phyloP scores from a whole-genome alignment of 495 filamentous ascomycete species.

The Neurospora sp. region DNA sequence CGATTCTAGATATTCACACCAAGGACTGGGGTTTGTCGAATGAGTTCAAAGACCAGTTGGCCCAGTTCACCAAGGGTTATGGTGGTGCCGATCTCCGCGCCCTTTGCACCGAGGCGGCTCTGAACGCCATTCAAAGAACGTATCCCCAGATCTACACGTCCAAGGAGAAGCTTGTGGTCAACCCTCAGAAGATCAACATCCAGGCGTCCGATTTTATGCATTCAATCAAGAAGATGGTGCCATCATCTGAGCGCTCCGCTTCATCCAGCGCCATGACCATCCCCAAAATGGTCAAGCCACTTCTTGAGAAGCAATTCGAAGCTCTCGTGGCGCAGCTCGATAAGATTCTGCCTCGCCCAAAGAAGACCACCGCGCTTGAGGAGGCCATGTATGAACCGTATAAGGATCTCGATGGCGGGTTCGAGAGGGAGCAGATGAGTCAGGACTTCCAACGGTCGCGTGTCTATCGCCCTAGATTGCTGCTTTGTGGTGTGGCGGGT shows the following conservation, averaged over 20 bases:
- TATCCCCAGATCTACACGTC: slow-evolving; percentile 96
- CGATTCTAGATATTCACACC: slow-evolving; percentile 92
- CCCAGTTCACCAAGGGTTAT: slow-evolving; percentile 87
- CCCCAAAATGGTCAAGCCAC: slow-evolving; percentile 66
- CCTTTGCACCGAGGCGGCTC: slow-evolving; percentile 90
- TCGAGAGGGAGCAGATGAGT: slow-evolving; percentile 74
- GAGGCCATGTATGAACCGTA: slow-evolving; percentile 91
- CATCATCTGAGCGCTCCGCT: slow-evolving; percentile 82
- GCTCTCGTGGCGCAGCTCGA: slow-evolving; percentile 58
- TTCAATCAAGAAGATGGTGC: slow-evolving; percentile 88
- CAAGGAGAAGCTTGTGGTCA: slow-evolving; percentile 79
- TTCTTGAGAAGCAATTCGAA: slow-evolving; percentile 62
- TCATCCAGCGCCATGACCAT: slow-evolving; percentile 72
- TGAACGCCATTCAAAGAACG: slow-evolving; percentile 93
- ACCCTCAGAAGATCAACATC: slow-evolving; percentile 72
- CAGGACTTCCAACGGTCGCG: slow-evolving; percentile 85
- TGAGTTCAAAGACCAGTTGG: slow-evolving; percentile 72
- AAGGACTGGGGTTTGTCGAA: slow-evolving; percentile 78
- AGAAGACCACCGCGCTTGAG: slow-evolving; percentile 77
- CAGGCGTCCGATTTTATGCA: slow-evolving; percentile 93
- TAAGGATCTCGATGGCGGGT: slow-evolving; percentile 62
- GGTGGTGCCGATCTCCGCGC: slow-evolving; percentile 91
- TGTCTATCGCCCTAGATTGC: slow-evolving; percentile 77
- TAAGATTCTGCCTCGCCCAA: slow-evolving; percentile 70
- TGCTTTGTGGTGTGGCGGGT: slow-evolving; percentile 66